These are phyloP conservation scores for Sporothrix protearum DNA, from an alignment of 2,329 filamentous ascomycete genomes.

Conservation along the genomic window DNA sequence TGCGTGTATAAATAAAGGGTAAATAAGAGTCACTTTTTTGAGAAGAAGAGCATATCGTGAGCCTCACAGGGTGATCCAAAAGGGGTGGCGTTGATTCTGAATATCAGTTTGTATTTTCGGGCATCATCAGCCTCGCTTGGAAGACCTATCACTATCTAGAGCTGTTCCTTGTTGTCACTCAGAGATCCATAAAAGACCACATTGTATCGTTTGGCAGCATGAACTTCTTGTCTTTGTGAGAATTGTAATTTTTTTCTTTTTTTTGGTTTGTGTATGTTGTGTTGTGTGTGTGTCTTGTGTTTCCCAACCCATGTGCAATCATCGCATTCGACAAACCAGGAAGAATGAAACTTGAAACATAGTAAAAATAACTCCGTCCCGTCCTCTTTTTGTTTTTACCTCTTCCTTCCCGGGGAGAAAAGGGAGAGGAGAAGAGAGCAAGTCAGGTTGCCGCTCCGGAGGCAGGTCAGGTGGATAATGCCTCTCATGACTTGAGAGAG, in stretches of 20 bases:
- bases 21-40: neutral
- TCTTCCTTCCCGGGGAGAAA: neutral
- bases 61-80: neutral
- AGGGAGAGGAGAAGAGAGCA: neutral
- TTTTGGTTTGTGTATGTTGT: slow-evolving; percentile 15
- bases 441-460: neutral
- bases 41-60: neutral
- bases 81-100: neutral
- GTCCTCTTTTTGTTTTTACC: slow-evolving; percentile 3
- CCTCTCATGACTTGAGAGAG: neutral
- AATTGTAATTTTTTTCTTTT: slow-evolving; percentile 21
- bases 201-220: neutral
- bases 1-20: neutral
- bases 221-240: slow-evolving; percentile 2
- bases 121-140: neutral
- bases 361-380: slow-evolving; percentile 20
- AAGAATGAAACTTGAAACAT: slow-evolving; percentile 23
- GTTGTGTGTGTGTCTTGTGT: slow-evolving; percentile 5
- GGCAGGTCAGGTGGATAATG: neutral
- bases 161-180: neutral
- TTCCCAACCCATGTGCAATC: slow-evolving; percentile 22
- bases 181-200: neutral
- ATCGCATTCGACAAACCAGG: slow-evolving; percentile 23
- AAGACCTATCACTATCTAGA: neutral
- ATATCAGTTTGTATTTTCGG: neutral